A percentile compares a stretch with the other conserved stretches of the same genome.
phyloP scores from a whole-genome alignment of 169 alveolate species.

The Plasmodium berghei region DNA sequence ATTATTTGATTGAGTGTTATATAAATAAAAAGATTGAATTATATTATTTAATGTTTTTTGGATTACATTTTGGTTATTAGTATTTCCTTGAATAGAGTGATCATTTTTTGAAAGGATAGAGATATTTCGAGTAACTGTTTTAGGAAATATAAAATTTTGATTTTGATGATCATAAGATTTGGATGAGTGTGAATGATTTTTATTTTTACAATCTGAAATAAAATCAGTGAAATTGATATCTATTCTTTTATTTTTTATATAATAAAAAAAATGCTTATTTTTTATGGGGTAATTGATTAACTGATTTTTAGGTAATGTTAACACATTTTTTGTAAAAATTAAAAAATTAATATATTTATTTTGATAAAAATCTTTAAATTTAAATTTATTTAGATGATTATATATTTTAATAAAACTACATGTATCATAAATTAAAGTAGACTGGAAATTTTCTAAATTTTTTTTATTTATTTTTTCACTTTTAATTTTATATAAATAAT shows the following conservation, averaged over 20 bases:
- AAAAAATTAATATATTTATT: conserved; percentile 61
- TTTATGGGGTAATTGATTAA: conserved; percentile 25
- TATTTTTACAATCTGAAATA: conserved; percentile 14
- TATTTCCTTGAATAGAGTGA: no score
- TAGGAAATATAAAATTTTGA: no score
- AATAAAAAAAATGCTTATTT: conserved; percentile 49
- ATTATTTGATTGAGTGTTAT: no score
- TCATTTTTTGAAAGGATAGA: no score
- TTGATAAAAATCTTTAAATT: conserved; percentile 45
- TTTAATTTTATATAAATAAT: conserved; percentile 62
- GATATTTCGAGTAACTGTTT: no score
- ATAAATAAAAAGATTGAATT: no score
- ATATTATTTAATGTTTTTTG: no score
- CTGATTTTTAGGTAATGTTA: conserved; percentile 50
- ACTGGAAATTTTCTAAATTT: conserved; percentile 54
- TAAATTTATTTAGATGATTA: conserved; percentile 20
- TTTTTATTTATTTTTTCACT: conserved; percentile 45
- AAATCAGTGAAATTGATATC: conserved; percentile 44
- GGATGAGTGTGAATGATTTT: neutral
- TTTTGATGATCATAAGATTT: neutral
- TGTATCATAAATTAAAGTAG: conserved; percentile 66
- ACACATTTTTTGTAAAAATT: conserved; percentile 30
- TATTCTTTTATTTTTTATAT: conserved; percentile 51
- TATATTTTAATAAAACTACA: conserved; percentile 72
- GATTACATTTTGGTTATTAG: no score